Evolutionary conservation across 2,329 filamentous ascomycete genomes (phyloP), one percentile per base, ranked within the genome.

Genomic region (Fusarium proliferatum): DNA sequence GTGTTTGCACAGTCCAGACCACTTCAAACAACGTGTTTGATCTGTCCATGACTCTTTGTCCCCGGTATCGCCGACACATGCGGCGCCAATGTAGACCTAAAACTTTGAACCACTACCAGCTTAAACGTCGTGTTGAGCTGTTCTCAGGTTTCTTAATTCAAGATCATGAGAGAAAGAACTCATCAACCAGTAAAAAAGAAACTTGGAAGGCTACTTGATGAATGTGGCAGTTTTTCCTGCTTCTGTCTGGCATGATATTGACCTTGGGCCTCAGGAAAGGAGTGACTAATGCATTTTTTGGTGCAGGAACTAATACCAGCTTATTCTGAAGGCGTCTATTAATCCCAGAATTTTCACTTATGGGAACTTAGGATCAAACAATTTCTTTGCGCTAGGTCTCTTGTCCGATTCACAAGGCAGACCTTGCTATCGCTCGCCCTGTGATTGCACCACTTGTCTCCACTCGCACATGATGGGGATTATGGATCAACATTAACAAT

Each of bases 401-500:
- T 17, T 23, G 4, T 30, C 19, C 9, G 36, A 42, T 56, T 41
- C 26, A 42, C 36, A 11, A 23, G 5, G 3, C 21, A 42, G 13
- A 19, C 23, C 30, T 11, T 21, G 10, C 19, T 30, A 17, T 30
- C 16, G 19, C 52, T 28, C 7, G 19, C 10, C 10, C 10, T 17
- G 6, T 49, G 23, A 26, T 63, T 39, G 58, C 62, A 64, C 43
- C 58, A 63, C 59, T 38, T 39, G 38, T 26, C 62, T 34, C 58
- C 62, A 64, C 62, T 64, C 38, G 39, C 58, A 63, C 62, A 53
- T 38, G 23, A 53, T 34, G 33, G n/a, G n/a, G 17, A 13, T 38
- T 9, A 30, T 33, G 21, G 46, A 33, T 48, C 33, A 26, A 26
- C 7, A 11, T 17, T 36, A 5, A 30, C 15, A 30, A 8, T 11